Conservation (phyloP, 2,329 filamentous ascomycete species). For the Raffaelea albimanens region DNA sequence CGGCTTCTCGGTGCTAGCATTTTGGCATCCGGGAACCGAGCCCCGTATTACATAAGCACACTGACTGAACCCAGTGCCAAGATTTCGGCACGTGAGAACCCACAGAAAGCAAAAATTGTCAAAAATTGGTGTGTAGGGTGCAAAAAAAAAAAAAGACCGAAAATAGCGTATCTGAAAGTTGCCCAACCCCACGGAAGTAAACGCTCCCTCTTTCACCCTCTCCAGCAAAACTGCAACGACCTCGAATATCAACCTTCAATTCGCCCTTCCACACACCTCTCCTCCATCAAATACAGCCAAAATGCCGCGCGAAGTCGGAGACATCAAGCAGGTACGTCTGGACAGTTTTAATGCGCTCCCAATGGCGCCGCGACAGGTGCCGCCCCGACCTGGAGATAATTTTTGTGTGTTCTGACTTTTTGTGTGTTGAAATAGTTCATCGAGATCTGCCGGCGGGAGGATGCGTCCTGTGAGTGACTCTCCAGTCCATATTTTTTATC, state of each 20-base stretch:
- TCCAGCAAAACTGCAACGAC: slow-evolving; percentile 5
- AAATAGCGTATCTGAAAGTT: slow-evolving; percentile 1
- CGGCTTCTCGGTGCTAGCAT: too few relatives aligned
- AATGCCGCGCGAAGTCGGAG: slow-evolving; percentile 97
- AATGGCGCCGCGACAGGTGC: too few relatives aligned
- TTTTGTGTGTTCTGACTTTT: too few relatives aligned
- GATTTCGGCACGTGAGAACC: slow-evolving; percentile 10
- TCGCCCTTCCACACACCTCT: slow-evolving; percentile 14
- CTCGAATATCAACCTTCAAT: slow-evolving; percentile 14
- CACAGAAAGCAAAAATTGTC: slow-evolving; percentile 13
- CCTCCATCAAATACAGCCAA: slow-evolving; percentile 41
- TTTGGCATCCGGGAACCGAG: too few relatives aligned
- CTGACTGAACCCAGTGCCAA: not conserved
- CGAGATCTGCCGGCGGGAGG: slow-evolving; percentile 99
- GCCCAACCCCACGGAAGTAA: slow-evolving; percentile 5
- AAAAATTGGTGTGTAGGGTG: slow-evolving; percentile 3
- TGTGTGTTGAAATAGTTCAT: slow-evolving; percentile 74
- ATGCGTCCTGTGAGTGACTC: slow-evolving; percentile 84
- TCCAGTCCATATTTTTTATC: too few relatives aligned
- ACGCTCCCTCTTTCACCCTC: not conserved
- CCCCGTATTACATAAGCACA: slow-evolving; percentile 4
- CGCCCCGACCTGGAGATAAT: too few relatives aligned
- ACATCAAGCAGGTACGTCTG: slow-evolving; percentile 74
- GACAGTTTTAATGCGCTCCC: not conserved
- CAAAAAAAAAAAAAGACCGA: slow-evolving; percentile 1